Base-by-base conservation (phyloP, 1,284 basidiomycete species). In the Marasmius oreades region DNA sequence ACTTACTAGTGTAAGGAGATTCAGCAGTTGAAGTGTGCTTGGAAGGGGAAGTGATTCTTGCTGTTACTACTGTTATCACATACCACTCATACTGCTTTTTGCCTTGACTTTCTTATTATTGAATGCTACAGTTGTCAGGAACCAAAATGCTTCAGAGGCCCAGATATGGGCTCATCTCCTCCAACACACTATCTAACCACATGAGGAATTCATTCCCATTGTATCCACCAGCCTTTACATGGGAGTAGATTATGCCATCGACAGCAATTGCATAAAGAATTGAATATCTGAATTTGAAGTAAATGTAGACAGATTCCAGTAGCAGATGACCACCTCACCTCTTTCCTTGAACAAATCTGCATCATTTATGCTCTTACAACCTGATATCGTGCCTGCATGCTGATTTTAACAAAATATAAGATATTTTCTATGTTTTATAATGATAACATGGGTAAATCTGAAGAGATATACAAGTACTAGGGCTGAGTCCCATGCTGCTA, bases 211-310 rank as follows among this genome's bases (percentile, higher is more conserved):
- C 56, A 7, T 61, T 55, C 4, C 62, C 60, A 54, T 66, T 62
- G 43, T 63, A 64, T 14, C 60, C 51, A 14, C 62, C 65, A 7
- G 53, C 45, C 53, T 62, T 66, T 37, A 66, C 60, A 43, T 66
- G 60, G 8, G 54, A 61, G 47, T 64, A 66, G 28, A 67, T 66
- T 31, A 63, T 54, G 12, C 51, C 57, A 24, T 61, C 53, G 0
- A 55, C 12, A 10, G 63, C 56, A 1, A 65, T 45, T 18, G 61
- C 64, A 24, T 61, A 60, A n/a, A 65, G 57, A 20, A 65, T 36
- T 5, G 62, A 65, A 26, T 63, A 65, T 0, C 64, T 65, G 43
- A 2, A 50, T 24, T 33, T n/a, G n/a, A n/a, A n/a, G n/a, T n/a
- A n/a, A n/a, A n/a, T n/a, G n/a, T n/a, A n/a, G n/a, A n/a, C n/a